phyloP scores from a whole-genome alignment of 768 basidiomycete species.

The Porphyrellus cyaneotinctus region DNA sequence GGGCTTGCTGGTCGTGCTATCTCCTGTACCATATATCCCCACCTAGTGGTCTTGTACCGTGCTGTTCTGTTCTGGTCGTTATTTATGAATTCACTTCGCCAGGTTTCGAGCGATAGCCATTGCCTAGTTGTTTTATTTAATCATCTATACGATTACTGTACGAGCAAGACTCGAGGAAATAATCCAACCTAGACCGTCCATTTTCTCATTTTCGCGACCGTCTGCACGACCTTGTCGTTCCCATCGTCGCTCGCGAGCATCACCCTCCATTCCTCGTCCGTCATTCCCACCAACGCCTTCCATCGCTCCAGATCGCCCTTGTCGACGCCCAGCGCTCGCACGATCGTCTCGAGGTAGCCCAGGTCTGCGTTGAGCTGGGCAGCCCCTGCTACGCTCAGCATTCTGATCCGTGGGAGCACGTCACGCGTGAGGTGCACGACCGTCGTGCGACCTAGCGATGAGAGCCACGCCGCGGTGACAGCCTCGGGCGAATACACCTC shows the following conservation, averaged over 20 bases:
- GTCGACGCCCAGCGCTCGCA: slow-evolving; percentile 86
- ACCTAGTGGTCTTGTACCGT: slow-evolving; percentile 14
- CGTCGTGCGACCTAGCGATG: slow-evolving; percentile 80
- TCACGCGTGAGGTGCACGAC: slow-evolving; percentile 65
- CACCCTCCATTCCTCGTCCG: slow-evolving; percentile 40
- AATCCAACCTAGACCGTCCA: slow-evolving; percentile 17
- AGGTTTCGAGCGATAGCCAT: background rate
- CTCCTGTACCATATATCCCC: slow-evolving; percentile 30
- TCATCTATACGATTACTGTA: slow-evolving; percentile 7
- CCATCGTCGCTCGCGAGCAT: slow-evolving; percentile 17
- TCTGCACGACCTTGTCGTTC: slow-evolving; percentile 14
- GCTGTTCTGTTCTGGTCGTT: slow-evolving; percentile 10
- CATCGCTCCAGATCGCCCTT: slow-evolving; percentile 75
- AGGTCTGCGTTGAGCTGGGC: slow-evolving; percentile 85
- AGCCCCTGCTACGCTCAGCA: slow-evolving; percentile 61
- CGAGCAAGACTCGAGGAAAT: background rate
- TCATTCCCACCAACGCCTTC: slow-evolving; percentile 65
- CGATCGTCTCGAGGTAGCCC: slow-evolving; percentile 87
- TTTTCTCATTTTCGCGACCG: slow-evolving; percentile 33
- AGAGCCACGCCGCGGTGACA: slow-evolving; percentile 88
- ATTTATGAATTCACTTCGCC: slow-evolving; percentile 13
- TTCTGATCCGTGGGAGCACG: slow-evolving; percentile 68
- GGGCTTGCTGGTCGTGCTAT: slow-evolving; percentile 6
- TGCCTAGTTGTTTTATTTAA: background rate
- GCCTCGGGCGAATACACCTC: slow-evolving; percentile 55